Conservation (phyloP, 2,329 filamentous ascomycete species). For the Zymoseptoria ardabiliae region DNA sequence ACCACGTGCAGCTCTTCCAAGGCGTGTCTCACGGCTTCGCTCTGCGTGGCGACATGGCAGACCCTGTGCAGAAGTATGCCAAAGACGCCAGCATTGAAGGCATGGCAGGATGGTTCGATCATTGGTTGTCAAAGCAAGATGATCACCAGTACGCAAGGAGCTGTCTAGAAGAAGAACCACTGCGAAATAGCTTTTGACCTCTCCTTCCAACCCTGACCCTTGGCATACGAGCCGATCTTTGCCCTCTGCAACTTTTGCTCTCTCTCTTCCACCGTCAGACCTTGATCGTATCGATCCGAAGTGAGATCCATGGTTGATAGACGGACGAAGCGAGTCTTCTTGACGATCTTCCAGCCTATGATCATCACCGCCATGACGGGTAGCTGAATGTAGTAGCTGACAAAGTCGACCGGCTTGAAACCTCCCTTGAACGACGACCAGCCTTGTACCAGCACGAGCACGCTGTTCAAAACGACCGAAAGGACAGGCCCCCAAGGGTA, state of each 20-base stretch:
- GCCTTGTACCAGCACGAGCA: slow-evolving; percentile 57
- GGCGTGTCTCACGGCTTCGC: slow-evolving; percentile 27
- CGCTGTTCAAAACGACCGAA: slow-evolving; percentile 49
- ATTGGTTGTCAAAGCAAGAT: slow-evolving; percentile 1
- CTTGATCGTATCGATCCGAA: slow-evolving; percentile 17
- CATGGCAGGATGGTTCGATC: slow-evolving; percentile 19
- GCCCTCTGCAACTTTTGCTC: slow-evolving; percentile 11
- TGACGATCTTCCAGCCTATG: slow-evolving; percentile 47
- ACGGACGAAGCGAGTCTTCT: slow-evolving; percentile 42
- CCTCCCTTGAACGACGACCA: slow-evolving; percentile 55
- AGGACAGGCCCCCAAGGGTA: slow-evolving; percentile 56
- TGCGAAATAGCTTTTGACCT: slow-evolving; percentile 9
- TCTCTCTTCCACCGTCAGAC: slow-evolving; percentile 11
- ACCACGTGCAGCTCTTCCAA: slow-evolving; percentile 22
- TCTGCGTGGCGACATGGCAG: slow-evolving; percentile 29
- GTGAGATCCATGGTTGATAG: slow-evolving; percentile 44
- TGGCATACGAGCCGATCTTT: slow-evolving; percentile 8
- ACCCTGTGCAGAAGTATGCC: slow-evolving; percentile 27
- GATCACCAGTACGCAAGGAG: not conserved
- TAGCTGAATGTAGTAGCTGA: slow-evolving; percentile 55
- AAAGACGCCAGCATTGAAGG: slow-evolving; percentile 27
- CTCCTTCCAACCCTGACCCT: slow-evolving; percentile 9
- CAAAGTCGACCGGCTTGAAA: slow-evolving; percentile 54
- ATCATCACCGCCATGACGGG: slow-evolving; percentile 52
- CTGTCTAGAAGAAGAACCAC: slow-evolving; percentile 15